Conservation (phyloP, 2,329 filamentous ascomycete species). For the Acarospora socialis region DNA sequence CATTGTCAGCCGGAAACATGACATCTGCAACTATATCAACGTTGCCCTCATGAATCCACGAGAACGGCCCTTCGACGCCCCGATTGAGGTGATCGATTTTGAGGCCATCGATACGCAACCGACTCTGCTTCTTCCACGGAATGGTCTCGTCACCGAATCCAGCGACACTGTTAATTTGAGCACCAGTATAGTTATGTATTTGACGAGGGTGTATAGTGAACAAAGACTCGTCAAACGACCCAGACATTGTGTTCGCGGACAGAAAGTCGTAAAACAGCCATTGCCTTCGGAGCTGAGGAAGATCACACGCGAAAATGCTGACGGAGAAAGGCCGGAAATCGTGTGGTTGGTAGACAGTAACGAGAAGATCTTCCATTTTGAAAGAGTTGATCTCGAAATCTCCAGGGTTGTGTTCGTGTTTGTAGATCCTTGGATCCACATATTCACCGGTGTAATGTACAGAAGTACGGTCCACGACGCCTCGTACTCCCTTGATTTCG, state of each 20-base stretch:
- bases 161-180: slow-evolving; percentile 40
- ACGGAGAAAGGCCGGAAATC: slow-evolving; percentile 89
- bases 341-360: slow-evolving; percentile 81
- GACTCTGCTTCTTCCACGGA: slow-evolving; percentile 90
- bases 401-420: slow-evolving; percentile 73
- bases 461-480: slow-evolving; percentile 78
- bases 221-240: slow-evolving; percentile 84
- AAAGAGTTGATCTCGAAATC: slow-evolving; percentile 97
- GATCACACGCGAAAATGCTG: slow-evolving; percentile 89
- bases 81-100: slow-evolving; percentile 94
- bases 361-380: slow-evolving; percentile 82
- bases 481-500: slow-evolving; percentile 82
- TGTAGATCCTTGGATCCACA: slow-evolving; percentile 72
- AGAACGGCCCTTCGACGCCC: slow-evolving; percentile 83
- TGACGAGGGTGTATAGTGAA: slow-evolving; percentile 96
- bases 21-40: slow-evolving; percentile 94
- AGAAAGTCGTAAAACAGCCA: slow-evolving; percentile 98
- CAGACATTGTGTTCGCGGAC: slow-evolving; percentile 89
- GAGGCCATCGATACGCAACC: slow-evolving; percentile 80
- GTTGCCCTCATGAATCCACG: slow-evolving; percentile 95
- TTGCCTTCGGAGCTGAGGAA: slow-evolving; percentile 83
- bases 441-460: slow-evolving; percentile 56
- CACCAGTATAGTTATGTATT: slow-evolving; percentile 62
- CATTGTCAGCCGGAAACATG: slow-evolving; percentile 78
- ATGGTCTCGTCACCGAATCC: slow-evolving; percentile 50